Evolutionary conservation across 2,329 filamentous ascomycete genomes (phyloP).

Genomic region (Rugonectria rugulosa): DNA sequence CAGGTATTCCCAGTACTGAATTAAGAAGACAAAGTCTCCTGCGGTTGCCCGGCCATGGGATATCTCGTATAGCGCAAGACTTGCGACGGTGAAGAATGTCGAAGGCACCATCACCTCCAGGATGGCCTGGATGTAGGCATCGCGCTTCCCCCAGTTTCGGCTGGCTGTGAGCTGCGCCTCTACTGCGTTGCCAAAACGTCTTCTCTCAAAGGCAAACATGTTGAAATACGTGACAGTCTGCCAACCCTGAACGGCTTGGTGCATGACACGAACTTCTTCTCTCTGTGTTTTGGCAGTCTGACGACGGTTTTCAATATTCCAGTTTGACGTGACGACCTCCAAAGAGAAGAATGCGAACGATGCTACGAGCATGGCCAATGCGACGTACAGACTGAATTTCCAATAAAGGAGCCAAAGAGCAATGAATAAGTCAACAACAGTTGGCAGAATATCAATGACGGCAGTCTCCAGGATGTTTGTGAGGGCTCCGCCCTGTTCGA

Average conservation of each 20-base stretch:
- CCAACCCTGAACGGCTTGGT: slow-evolving; percentile 68
- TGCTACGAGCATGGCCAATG: slow-evolving; percentile 44
- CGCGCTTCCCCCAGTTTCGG: slow-evolving; percentile 28
- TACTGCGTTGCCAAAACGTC: slow-evolving; percentile 38
- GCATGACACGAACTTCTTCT: slow-evolving; percentile 60
- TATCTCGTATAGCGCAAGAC: slow-evolving; percentile 33
- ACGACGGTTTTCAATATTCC: slow-evolving; percentile 49
- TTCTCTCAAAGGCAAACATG: slow-evolving; percentile 42
- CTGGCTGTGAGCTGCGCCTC: slow-evolving; percentile 35
- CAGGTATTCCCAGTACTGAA: slow-evolving; percentile 66
- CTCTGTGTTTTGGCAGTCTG: slow-evolving; percentile 50
- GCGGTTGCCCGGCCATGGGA: slow-evolving; percentile 26
- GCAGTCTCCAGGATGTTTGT: slow-evolving; percentile 66
- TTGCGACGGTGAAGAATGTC: slow-evolving; percentile 45
- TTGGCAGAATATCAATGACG: slow-evolving; percentile 67
- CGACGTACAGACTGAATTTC: slow-evolving; percentile 69
- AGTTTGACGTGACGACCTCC: slow-evolving; percentile 44
- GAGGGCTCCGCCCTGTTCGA: slow-evolving; percentile 69
- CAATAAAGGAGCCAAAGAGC: slow-evolving; percentile 67
- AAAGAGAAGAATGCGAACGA: slow-evolving; percentile 27
- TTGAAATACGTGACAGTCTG: slow-evolving; percentile 60
- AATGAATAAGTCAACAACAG: slow-evolving; percentile 66
- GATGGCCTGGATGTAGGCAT: slow-evolving; percentile 32
- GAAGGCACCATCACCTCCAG: slow-evolving; percentile 54
- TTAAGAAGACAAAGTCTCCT: slow-evolving; percentile 64